Base-by-base conservation (phyloP, 768 basidiomycete species). In the Mrakia blollopis region DNA sequence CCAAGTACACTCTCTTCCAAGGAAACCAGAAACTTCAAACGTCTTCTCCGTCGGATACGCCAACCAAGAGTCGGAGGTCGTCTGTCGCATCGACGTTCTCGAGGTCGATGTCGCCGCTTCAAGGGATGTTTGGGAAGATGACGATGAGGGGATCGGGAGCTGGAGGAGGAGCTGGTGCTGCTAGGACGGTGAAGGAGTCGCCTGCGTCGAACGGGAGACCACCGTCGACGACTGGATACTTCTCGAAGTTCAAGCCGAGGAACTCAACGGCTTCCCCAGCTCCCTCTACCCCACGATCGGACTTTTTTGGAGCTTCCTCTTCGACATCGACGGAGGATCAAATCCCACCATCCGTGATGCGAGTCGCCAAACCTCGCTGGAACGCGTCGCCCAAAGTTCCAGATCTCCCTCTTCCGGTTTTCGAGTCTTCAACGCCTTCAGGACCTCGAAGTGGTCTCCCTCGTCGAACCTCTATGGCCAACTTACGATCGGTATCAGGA, bases 81-180 rank as follows among this genome's bases (percentile, higher is more conserved):
- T 68, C 74, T 3, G 63, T 75, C 62, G 63, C 63, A 2, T 67
- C 50, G 9, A 47, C 67, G 30, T 63, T 75, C 2, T 32, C 74
- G 52, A 32, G 65, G 28, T 69, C 74, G 23, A 68, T 54, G 65
- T 75, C 74, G 16, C 74, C 74, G 1, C 54, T 75, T 25, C 35
- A 50, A 13, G 52, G 67, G 32, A 75, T 75, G 65, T 25, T 75
- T 21, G 74, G 74, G 47, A 69, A 70, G 52, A 69, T 75, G 67
- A 63, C 62, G 62, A 37, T 63, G 44, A 37, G 44, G 44, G 37
- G 16, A 18, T 75, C 50, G 30, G 63, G 68, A 10, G 37, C 65
- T 57, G 37, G 39, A 21, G 67, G n/a, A 35, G 67, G 63, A 54
- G n/a, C n/a, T 30, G 8, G 14, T 3, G 63, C 16, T 25, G n/a